Base-by-base conservation (phyloP, 2,329 filamentous ascomycete species). In the Colletotrichum viniferum region DNA sequence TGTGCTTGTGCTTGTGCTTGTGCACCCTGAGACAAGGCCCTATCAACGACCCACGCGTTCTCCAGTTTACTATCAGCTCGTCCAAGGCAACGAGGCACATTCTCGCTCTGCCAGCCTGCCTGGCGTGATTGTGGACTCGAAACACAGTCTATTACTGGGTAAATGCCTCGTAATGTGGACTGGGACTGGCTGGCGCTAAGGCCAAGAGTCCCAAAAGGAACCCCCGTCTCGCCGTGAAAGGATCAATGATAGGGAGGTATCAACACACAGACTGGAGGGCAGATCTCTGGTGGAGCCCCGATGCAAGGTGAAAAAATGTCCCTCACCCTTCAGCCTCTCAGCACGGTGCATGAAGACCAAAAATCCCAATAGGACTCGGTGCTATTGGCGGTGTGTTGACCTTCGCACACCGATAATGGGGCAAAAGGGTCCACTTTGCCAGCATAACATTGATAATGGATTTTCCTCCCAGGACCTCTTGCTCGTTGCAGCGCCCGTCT, bases 391-490 rank as follows among this genome's bases (percentile, higher is more conserved):
- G 70, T 73, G 63, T 30, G 58, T 52, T 60, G 43, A 68, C 63
- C 62, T 73, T 69, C 58, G 34, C 43, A 55, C 58, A 61, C 58
- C 64, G 73, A 56, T 73, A 26, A 76, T 60, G 73, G 69, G 73
- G 69, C 64, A 52, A 32, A 52, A 7, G 32, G 43, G 26, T 64
- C 73, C 73, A 76, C 69, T 56, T 43, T n/a, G n/a, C 43, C 73
- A 34, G 69, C 73, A 76, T 65, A 68, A 60, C 69, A 73, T 76
- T 76, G 70, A 73, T 76, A 76, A 76, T 76, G 70, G 70, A 60
- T 76, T 76, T 73, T 48, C 14, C 28, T 36, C 58, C 12, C 12
- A 28, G 7, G 12, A 24, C 26, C 43, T 24, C 73, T 73, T 73
- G 73, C 48, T 60, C 16, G 43, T 52, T 48, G 43, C 60, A 48